Evolutionary conservation across 2,329 filamentous ascomycete genomes (phyloP).

Genomic region (Epichloe uncinata): DNA sequence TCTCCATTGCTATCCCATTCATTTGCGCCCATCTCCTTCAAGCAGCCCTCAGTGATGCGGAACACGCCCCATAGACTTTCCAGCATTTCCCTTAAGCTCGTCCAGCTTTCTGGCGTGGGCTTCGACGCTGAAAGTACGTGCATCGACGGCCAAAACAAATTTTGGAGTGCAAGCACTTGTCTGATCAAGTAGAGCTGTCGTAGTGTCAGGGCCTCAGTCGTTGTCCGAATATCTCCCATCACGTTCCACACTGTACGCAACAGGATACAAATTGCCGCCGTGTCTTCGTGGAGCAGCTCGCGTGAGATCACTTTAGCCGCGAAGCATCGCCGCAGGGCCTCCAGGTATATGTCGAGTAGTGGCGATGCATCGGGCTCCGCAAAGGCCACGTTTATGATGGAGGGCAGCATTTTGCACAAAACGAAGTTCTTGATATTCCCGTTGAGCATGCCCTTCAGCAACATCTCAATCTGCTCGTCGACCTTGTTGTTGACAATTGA

Average conservation of each 20-base stretch:
- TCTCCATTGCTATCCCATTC: constrained; percentile 7
- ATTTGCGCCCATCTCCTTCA: constrained; percentile 8
- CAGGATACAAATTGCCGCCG: constrained; percentile 20
- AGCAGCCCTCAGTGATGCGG: constrained; percentile 8
- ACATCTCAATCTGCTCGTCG: constrained; percentile 30
- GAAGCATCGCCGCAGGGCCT: constrained; percentile 27
- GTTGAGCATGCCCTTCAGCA: constrained; percentile 36
- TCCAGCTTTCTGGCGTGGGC: constrained; percentile 8
- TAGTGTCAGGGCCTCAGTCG: constrained; percentile 9
- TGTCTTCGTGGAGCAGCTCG: constrained; percentile 22
- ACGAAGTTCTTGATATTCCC: constrained; percentile 31
- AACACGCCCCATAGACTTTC: constrained; percentile 9
- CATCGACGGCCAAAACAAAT: constrained; percentile 19
- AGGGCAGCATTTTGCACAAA: constrained; percentile 39
- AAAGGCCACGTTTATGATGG: constrained; percentile 29
- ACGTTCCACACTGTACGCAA: constrained; percentile 18
- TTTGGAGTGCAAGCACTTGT: constrained; percentile 16
- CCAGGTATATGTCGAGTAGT: constrained; percentile 36
- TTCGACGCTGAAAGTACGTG: constrained; percentile 9
- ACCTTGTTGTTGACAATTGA: constrained; percentile 36
- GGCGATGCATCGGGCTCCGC: constrained; percentile 27
- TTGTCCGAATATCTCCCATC: constrained; percentile 14
- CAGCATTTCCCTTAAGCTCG: constrained; percentile 9
- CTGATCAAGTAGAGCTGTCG: constrained; percentile 16
- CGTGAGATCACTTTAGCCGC: constrained; percentile 20